Base-by-base conservation (phyloP, 1,284 basidiomycete genomes). In the Macrocystidia cucumis region DNA sequence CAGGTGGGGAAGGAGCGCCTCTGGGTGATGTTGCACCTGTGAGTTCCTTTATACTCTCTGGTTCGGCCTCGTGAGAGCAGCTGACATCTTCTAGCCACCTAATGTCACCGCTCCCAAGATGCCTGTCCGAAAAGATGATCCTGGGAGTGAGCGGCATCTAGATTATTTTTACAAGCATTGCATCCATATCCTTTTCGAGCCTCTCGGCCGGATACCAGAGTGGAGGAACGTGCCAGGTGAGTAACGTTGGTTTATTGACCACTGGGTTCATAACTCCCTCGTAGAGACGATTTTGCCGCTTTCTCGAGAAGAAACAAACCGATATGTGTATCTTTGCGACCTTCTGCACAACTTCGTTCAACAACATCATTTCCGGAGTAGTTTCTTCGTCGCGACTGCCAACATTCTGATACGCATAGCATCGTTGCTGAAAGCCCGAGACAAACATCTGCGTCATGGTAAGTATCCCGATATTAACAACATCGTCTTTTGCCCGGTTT, bases 361-460 rank as follows among this genome's bases (percentile, higher is more conserved):
- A 34, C 87, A 93, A 55, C 95, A 98, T 59, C 74, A 79, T 34
- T 91, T 91, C 62, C 81, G 91, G 37, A 88, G 86, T 48, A 88
- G 92, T 59, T 93, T 91, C 62, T 93, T 81, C 56, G 72, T 97
- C 52, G 72, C 96, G 43, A 82, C 88, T 1, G 79, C 81, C 27
- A 76, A 79, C 41, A 74, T 95, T 42, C 67, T 85, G 28, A 54
- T 69, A 28, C 78, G 81, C 42, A 65, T 93, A 41, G 85, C 83
- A 24, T 77, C 80, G n/a, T 60, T 96, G 28, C 69, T 98, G 32
- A 79, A 75, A 44, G 74, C 80, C 29, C 78, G 78, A 49, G 91
- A 97, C 54, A 98, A 98, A 60, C 88, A 95, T 53, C 67, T 98
- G 34, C 78, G 88, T 24, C 77, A 95, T 54, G 85, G 91, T 93